Evolutionary conservation across 2,329 filamentous ascomycete species (phyloP).

Genomic region (Diaporthe nobilis): DNA sequence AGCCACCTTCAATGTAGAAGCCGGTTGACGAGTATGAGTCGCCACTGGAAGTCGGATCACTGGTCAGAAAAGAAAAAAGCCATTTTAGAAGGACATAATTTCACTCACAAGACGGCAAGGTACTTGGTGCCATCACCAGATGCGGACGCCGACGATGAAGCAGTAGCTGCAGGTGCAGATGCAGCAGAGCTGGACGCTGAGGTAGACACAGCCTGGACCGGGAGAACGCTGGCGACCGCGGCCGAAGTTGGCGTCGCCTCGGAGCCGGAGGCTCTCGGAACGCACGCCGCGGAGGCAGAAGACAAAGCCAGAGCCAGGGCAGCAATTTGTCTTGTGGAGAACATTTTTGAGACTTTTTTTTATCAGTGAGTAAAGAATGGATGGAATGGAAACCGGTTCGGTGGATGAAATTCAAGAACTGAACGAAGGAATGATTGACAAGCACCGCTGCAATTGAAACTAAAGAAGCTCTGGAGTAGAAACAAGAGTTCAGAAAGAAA

Average conservation of each 20-base stretch:
- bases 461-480: slow-evolving; percentile 26
- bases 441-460: background rate
- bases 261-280: slow-evolving; percentile 29
- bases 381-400: slow-evolving; percentile 33
- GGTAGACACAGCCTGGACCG: slow-evolving; percentile 16
- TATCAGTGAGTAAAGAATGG: background rate
- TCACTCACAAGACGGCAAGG: slow-evolving; percentile 39
- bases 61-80: background rate
- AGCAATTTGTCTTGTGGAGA: slow-evolving; percentile 34
- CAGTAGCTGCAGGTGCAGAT: slow-evolving; percentile 12
- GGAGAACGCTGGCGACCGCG: background rate
- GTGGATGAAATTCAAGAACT: background rate
- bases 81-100: too few species aligned
- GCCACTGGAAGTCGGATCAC: background rate
- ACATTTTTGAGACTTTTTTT: slow-evolving; percentile 27
- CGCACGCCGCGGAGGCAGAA: slow-evolving; percentile 37
- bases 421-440: slow-evolving; percentile 2
- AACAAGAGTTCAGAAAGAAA: slow-evolving; percentile 8
- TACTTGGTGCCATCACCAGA: slow-evolving; percentile 39
- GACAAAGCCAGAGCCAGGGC: slow-evolving; percentile 31
- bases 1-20: slow-evolving; percentile 41
- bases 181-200: slow-evolving; percentile 21
- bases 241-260: slow-evolving; percentile 17
- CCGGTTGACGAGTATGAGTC: slow-evolving; percentile 42
- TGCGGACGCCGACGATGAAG: slow-evolving; percentile 17